Conservation (phyloP, 768 basidiomycete species). For the Trametes meyenii region DNA sequence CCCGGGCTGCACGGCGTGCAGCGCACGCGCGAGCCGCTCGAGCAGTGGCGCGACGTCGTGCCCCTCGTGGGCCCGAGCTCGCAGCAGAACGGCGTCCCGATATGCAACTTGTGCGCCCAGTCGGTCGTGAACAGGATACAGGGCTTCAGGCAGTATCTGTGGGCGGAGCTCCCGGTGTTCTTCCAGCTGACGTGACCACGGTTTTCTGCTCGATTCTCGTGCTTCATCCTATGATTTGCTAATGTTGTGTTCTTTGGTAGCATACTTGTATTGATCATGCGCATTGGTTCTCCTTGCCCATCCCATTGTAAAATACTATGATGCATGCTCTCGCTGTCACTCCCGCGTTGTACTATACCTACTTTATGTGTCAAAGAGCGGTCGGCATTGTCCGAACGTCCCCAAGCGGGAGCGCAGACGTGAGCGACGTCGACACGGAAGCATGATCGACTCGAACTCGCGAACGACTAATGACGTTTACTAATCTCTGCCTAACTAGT, state of each 20-base stretch:
- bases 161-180: conserved; percentile 15
- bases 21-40: conserved; percentile 17
- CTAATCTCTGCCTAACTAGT: too few species aligned
- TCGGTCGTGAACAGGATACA: conserved; percentile 6
- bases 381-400: too few species aligned
- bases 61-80: not conserved
- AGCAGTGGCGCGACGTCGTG: conserved; percentile 21
- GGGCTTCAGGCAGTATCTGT: conserved; percentile 9
- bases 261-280: not conserved
- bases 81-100: not conserved
- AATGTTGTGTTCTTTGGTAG: not conserved
- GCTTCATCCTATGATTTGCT: not conserved
- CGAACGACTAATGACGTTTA: too few species aligned
- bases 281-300: too few species aligned
- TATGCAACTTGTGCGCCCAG: conserved; percentile 17
- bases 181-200: conserved; percentile 17
- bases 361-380: too few species aligned
- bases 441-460: too few species aligned
- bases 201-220: not conserved
- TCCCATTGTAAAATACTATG: too few species aligned
- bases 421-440: too few species aligned
- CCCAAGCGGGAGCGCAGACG: too few species aligned
- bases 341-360: too few species aligned
- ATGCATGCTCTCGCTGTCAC: too few species aligned
- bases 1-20: not conserved